Evolutionary conservation across 202 grass and related monocot species (phyloP).

Genomic region (Cymbopogon flexuosus): DNA sequence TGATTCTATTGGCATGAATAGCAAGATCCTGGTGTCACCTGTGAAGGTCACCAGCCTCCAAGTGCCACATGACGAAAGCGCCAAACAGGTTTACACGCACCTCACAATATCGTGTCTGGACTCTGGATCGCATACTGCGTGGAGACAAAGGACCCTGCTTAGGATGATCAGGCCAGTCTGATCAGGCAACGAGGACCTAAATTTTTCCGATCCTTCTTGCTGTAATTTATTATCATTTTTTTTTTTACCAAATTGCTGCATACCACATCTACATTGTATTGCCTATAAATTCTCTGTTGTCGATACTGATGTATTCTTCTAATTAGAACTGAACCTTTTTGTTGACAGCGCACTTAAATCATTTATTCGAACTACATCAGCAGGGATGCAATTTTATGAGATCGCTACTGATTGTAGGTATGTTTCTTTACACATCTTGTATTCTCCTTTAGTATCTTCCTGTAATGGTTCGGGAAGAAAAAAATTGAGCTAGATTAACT

Average conservation of each 20-base stretch:
- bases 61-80: background rate
- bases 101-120: background rate
- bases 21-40: background rate
- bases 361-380: conserved; percentile 71
- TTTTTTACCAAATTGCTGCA: background rate
- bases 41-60: background rate
- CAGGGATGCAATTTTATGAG: conserved; percentile 64
- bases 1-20: background rate
- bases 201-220: background rate
- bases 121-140: background rate
- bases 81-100: background rate
- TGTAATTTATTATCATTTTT: background rate
- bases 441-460: conserved; percentile 10
- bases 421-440: conserved; percentile 25
- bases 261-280: background rate
- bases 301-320: background rate
- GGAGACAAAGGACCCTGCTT: background rate
- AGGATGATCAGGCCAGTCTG: background rate
- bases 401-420: conserved; percentile 88
- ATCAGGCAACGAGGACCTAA: background rate
- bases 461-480: background rate
- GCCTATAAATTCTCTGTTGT: background rate
- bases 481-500: background rate
- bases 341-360: conserved; percentile 79
- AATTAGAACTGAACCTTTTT: conserved; percentile 31